Base-by-base conservation (phyloP, 495 filamentous ascomycete genomes). In the Antarctomyces pellizariae region DNA sequence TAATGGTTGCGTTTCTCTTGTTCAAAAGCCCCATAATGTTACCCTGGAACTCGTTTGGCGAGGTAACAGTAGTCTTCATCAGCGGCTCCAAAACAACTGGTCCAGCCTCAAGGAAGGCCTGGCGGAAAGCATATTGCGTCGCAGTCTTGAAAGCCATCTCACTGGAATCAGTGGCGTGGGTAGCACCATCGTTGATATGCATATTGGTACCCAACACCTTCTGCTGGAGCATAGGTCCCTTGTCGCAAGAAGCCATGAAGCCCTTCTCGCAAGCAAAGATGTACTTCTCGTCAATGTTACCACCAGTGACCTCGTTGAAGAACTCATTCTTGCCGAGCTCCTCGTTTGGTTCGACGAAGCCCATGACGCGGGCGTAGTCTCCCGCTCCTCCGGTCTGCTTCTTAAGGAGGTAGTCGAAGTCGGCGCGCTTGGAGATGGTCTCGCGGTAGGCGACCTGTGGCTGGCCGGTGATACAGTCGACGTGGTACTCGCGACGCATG, bases 121-220 rank as follows among this genome's bases (percentile, higher is more conserved):
- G 92, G 37, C 77, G 72, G 72, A 95, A 95, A 7, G 89, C 89
- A 56, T 92, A 78, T 55, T 89, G 77, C 16, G 86, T 90, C 14
- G 89, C 82, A 32, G 67, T 78, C 49, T 78, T 90, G 73, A 99
- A 99, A n/a, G 89, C 69, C 65, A 79, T 83, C 63, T 99, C 89
- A 22, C 75, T 84, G 2, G 86, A 95, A 54, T 99, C 89, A 9
- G 86, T 95, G 55, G 90, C 82, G 60, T 99, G 89, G 1, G 79
- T 99, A 17, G 82, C 80, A 45, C 89, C 89, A 42, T 99, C 89
- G 48, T 86, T 91, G 52, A 99, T 59, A 25, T 91, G 62, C 83
- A 99, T 91, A 40, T 47, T 56, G 2, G 77, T 62, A 16, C 86
- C 89, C 13, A 99, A 67, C 22, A 99, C 82, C 46, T 66, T 73